A percentile compares a stretch with the other conserved stretches of the same genome.
These are phyloP conservation scores for Aspergillus proliferans DNA, from an alignment of 2,329 filamentous ascomycete species.

Conservation along the genomic window DNA sequence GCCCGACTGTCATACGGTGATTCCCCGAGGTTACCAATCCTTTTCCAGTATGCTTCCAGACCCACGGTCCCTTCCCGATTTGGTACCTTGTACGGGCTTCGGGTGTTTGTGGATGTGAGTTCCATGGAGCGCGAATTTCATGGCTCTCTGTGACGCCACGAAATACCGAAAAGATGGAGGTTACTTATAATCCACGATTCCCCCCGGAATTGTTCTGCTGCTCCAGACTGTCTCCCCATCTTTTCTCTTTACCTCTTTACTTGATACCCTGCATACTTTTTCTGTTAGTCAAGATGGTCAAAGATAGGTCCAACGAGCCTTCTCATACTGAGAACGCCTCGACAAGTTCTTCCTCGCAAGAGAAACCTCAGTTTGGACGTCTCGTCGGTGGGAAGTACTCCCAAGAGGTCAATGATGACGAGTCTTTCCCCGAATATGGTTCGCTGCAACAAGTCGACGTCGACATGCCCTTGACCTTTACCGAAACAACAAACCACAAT, in stretches of 20 bases:
- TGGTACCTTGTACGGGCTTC: background rate
- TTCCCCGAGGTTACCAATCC: background rate
- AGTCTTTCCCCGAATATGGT: slow-evolving; percentile 11
- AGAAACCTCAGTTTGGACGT: slow-evolving; percentile 10
- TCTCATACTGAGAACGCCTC: slow-evolving; percentile 20
- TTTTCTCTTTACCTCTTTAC: background rate
- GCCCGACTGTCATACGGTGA: background rate
- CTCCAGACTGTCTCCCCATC: background rate
- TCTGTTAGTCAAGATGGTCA: slow-evolving; percentile 13
- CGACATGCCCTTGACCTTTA: slow-evolving; percentile 46
- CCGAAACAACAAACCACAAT: slow-evolving; percentile 37
- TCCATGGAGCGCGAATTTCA: background rate
- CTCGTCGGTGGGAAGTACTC: slow-evolving; percentile 25
- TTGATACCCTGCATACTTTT: background rate
- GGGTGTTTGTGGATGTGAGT: background rate
- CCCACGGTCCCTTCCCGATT: background rate
- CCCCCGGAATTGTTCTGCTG: background rate
- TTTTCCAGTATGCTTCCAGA: background rate
- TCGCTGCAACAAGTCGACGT: slow-evolving; percentile 37
- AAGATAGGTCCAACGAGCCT: slow-evolving; percentile 15
- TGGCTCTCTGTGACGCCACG: background rate
- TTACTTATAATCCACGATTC: background rate
- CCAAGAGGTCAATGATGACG: slow-evolving; percentile 15
- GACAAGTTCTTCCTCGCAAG: slow-evolving; percentile 3
- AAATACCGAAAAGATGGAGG: background rate